Base-by-base conservation (phyloP, 2,329 filamentous ascomycete species). In the Trichoderma atrobrunneum region DNA sequence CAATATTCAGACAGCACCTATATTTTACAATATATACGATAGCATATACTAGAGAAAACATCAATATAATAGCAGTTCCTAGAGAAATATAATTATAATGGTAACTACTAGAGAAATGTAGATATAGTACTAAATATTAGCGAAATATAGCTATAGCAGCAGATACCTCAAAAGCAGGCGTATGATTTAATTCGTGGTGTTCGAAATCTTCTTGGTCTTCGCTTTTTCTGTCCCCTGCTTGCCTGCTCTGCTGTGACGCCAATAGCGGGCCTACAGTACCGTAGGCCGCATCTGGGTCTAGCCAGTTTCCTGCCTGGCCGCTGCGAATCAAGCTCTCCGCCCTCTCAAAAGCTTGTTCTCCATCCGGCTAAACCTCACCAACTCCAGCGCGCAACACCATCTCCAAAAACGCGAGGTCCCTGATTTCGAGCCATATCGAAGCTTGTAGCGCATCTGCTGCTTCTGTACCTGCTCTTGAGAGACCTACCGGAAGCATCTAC, bases 351-450 rank as follows among this genome's bases (percentile, higher is more conserved):
- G 66, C 67, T 71, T 72, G 66, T 65, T 70, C 71, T 65, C 34
- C 67, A 72, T 70, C 67, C 48, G 71, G 71, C 71, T 64, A 68
- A 70, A 70, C 56, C 39, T 54, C 67, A 62, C 28, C 66, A 51
- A 36, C 5, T 32, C 48, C 51, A 65, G 66, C 57, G 66, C 43
- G 34, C 66, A 70, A 62, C 67, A 62, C 39, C 34, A 59, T 26
- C 59, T 51, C 65, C 67, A 30, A 51, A 70, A 28, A 34, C 26
- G 36, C 67, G 36, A 62, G 39, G 21, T n/a, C 57, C 57, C 57
- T 62, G 54, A 28, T 34, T 48, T 69, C 18, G 57, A 32, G n/a
- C 57, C 18, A 21, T 18, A 30, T 14, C 10, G 57, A 32, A 21
- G 57, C 57, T 34, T 16, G 32, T 14, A 60, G 57, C 30, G 30